Evolutionary conservation across 768 basidiomycete genomes (phyloP).

Genomic region (Royoungia palumana): DNA sequence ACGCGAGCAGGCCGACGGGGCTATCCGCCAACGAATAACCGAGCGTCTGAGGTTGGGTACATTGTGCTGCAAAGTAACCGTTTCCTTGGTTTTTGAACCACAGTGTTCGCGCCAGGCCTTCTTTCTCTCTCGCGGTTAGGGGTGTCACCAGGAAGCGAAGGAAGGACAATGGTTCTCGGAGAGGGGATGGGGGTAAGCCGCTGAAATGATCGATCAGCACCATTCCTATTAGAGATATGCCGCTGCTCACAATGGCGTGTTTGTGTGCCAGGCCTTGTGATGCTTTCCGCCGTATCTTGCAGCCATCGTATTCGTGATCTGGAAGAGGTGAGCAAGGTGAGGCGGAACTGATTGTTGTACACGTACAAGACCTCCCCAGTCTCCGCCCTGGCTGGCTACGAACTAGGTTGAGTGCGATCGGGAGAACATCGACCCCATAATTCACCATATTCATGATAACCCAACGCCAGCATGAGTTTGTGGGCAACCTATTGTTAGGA

Average conservation of each 20-base stretch:
- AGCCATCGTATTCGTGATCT: slow-evolving; percentile 38
- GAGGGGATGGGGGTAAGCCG: slow-evolving; percentile 19
- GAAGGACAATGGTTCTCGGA: slow-evolving; percentile 26
- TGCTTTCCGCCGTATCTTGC: slow-evolving; percentile 38
- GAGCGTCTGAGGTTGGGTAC: slow-evolving; percentile 50
- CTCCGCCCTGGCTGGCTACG: slow-evolving; percentile 48
- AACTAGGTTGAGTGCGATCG: not conserved
- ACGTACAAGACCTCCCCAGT: slow-evolving; percentile 42
- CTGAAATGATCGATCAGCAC: slow-evolving; percentile 10
- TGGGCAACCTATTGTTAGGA: slow-evolving; percentile 35
- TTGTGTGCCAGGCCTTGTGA: slow-evolving; percentile 53
- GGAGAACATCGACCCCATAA: not conserved
- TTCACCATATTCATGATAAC: slow-evolving; percentile 48
- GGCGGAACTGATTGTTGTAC: not conserved
- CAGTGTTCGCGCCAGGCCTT: slow-evolving; percentile 15
- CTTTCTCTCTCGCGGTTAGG: slow-evolving; percentile 27
- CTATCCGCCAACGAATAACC: slow-evolving; percentile 57
- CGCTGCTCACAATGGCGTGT: slow-evolving; percentile 39
- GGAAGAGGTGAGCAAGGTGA: not conserved
- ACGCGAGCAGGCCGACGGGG: slow-evolving; percentile 50
- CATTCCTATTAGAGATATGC: not conserved
- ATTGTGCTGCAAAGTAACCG: slow-evolving; percentile 33
- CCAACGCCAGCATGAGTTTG: slow-evolving; percentile 48
- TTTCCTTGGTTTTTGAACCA: slow-evolving; percentile 22
- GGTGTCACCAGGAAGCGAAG: slow-evolving; percentile 27